Conservation (phyloP, 2,329 filamentous ascomycete species). For the Sporothrix luriei region DNA sequence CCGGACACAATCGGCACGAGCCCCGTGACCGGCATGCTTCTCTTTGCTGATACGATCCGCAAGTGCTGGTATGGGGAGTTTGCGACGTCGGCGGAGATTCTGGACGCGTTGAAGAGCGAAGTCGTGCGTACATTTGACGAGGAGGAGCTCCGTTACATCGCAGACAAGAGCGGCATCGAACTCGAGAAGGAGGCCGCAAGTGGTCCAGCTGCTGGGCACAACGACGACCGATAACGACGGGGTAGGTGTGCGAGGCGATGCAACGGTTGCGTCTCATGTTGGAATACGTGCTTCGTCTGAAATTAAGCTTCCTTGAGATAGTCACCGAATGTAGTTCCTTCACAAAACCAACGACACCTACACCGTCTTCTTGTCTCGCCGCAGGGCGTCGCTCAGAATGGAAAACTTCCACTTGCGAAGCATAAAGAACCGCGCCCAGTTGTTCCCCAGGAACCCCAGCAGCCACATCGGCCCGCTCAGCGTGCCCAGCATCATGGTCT, state of each 20-base stretch:
- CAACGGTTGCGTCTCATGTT: too few species aligned
- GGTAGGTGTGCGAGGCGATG: too few species aligned
- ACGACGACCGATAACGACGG: too few species aligned
- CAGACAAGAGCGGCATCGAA: too few species aligned
- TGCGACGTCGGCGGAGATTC: neutral
- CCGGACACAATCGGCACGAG: neutral
- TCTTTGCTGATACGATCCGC: constrained; percentile 23
- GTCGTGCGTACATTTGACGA: neutral
- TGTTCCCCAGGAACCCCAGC: constrained; percentile 34
- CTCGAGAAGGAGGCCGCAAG: too few species aligned
- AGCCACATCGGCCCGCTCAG: constrained; percentile 34
- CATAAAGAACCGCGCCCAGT: constrained; percentile 35
- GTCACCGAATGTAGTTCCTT: neutral
- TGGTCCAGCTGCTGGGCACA: too few species aligned
- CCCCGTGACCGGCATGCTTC: neutral
- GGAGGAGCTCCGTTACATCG: neutral
- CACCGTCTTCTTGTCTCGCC: constrained; percentile 38
- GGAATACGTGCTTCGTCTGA: too few species aligned
- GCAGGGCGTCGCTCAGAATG: constrained; percentile 4
- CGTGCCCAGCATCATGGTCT: constrained; percentile 35
- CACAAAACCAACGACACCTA: constrained; percentile 41
- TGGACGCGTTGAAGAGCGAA: neutral
- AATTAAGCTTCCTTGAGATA: neutral
- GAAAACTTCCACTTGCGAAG: constrained; percentile 34
- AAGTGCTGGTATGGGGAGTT: constrained; percentile 25